Evolutionary conservation across 2,329 filamentous ascomycete genomes (phyloP), one percentile per base, ranked within the genome.

Genomic region (Cryphonectria carpinicola): DNA sequence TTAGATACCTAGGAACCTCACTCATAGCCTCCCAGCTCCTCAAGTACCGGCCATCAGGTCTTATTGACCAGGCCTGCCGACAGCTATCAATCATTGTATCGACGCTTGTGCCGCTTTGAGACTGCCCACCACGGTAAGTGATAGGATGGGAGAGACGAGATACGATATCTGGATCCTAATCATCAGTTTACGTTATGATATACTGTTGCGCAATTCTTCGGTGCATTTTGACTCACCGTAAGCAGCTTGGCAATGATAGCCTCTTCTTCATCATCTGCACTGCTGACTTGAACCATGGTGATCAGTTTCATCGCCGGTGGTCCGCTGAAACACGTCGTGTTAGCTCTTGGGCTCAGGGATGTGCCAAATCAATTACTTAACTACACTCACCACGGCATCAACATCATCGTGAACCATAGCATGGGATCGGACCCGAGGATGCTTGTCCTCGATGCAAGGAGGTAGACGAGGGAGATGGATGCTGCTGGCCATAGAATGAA

Each of bases 401-500:
- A 73, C 81, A 84, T 84, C 76, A 84, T 78, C 22, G 81, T 82
- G 75, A 92, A 92, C 89, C 89, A 92, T 43, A 92, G 78, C 73
- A 92, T 87, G 0, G 89, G 89, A 75, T 92, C 90, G 3, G 81
- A 74, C 4, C 82, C 81, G 2, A 92, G 76, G 3, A 88, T 54
- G 0, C 75, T 73, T 0, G 89, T 90, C 68, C 82, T 83, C 1
- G 82, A 84, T 0, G 87, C 88, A 8, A 92, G 76, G 0, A 78
- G 74, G 74, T 87, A 91, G 10, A 92, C 83, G 2, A 87, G 46
- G 0, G 81, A 81, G 43, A 92, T 88, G 4, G 85, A 85, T 22
- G 86, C 78, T 0, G 79, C 77, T 5, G 90, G 89, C 89, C 89
- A 92, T 0, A 91, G 52, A 11, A 91, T 75, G 73, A 92, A 89